phyloP scores from a whole-genome alignment of 2,329 filamentous ascomycete genomes.

The Plenodomus biglobosus region DNA sequence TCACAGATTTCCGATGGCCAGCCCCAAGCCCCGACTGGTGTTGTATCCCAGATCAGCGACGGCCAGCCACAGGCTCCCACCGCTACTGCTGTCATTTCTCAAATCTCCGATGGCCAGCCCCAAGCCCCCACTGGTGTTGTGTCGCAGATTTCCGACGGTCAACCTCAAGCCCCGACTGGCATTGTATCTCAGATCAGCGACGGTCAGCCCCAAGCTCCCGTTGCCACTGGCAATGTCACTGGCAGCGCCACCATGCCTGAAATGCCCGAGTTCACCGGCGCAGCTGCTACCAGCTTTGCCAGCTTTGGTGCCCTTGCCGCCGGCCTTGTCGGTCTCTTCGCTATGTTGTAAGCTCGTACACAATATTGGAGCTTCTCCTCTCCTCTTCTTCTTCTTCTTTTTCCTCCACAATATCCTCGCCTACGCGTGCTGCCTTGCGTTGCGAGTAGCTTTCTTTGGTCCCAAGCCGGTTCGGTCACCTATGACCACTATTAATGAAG shows the following conservation, averaged over 20 bases:
- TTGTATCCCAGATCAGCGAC: conserved; percentile 34
- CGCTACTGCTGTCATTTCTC: conserved; percentile 5
- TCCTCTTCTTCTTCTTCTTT: background rate
- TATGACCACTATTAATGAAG: background rate
- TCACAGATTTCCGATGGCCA: conserved; percentile 18
- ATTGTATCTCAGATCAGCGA: conserved; percentile 18
- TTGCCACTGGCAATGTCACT: conserved; percentile 10
- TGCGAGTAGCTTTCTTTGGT: background rate
- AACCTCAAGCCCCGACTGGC: conserved; percentile 16
- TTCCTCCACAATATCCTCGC: background rate
- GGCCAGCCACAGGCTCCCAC: conserved; percentile 30
- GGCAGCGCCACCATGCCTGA: conserved; percentile 14
- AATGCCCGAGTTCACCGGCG: conserved; percentile 33
- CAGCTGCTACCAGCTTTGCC: conserved; percentile 24
- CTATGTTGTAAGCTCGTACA: conserved; percentile 28
- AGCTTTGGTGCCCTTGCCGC: conserved; percentile 31
- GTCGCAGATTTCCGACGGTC: conserved; percentile 35
- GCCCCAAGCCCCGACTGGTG: conserved; percentile 15
- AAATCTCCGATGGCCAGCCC: conserved; percentile 21
- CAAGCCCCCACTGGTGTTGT: conserved; percentile 17
- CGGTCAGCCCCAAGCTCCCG: conserved; percentile 24
- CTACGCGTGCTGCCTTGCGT: conserved; percentile 1
- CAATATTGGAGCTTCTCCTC: background rate
- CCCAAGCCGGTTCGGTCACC: background rate
- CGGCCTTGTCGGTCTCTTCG: conserved; percentile 32